Percentiles rank a stretch among this genome's conserved stretches.
These are phyloP conservation scores for Exophiala lecanii-corni DNA, from an alignment of 2,329 filamentous ascomycete genomes.

Conservation along the genomic window DNA sequence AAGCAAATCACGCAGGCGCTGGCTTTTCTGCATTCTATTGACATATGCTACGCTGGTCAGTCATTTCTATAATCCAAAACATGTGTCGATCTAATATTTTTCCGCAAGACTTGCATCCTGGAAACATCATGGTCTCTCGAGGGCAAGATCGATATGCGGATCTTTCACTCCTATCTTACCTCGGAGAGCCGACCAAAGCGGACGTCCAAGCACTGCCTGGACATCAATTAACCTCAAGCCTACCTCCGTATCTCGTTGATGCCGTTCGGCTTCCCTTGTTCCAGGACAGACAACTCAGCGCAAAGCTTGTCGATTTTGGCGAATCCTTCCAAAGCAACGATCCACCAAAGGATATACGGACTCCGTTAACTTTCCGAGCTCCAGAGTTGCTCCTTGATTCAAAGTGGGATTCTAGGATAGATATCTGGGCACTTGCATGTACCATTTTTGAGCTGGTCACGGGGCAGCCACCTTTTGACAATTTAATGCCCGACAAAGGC, in stretches of 20 bases:
- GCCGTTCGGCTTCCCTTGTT: conserved; percentile 10
- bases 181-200: conserved; percentile 11
- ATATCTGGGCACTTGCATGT: conserved; percentile 23
- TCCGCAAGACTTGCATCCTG: conserved; percentile 21
- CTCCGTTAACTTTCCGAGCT: conserved; percentile 22
- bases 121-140: conserved; percentile 20
- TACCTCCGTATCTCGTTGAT: conserved; percentile 18
- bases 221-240: conserved; percentile 10
- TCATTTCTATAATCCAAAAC: not conserved
- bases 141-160: conserved; percentile 10
- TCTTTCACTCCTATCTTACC: conserved; percentile 8
- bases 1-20: conserved; percentile 22
- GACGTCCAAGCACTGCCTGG: conserved; percentile 11
- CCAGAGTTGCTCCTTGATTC: conserved; percentile 21
- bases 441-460: conserved; percentile 23
- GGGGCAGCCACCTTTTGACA: conserved; percentile 25
- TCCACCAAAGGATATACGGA: conserved; percentile 14
- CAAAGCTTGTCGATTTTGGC: conserved; percentile 23
- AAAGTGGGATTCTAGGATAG: conserved; percentile 14
- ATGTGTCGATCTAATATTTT: conserved; percentile 8
- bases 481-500: conserved; percentile 19
- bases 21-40: conserved; percentile 19
- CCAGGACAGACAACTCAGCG: conserved; percentile 7
- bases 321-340: conserved; percentile 17
- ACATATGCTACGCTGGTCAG: conserved; percentile 21